Conservation (phyloP, 768 basidiomycete species). For the Tulasnella sp. region DNA sequence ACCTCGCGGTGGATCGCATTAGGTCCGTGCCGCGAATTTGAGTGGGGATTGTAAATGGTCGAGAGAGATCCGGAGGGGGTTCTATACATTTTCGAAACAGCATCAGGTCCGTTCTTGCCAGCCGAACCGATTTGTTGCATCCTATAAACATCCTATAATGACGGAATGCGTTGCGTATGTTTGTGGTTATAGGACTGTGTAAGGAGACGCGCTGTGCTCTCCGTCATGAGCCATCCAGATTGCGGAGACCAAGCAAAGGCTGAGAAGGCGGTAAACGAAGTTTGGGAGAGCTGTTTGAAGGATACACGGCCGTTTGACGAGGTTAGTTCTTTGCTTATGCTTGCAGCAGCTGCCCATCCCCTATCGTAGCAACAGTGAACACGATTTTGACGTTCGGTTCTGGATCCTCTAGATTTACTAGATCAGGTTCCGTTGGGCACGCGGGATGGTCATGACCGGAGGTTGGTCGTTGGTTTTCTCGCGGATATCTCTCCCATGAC, state of each 20-base stretch:
- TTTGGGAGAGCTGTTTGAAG: slow-evolving; percentile 91
- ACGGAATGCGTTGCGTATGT: slow-evolving; percentile 1
- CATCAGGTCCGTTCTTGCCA: slow-evolving; percentile 71
- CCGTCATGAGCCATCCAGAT: slow-evolving; percentile 67
- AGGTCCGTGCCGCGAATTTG: slow-evolving; percentile 93
- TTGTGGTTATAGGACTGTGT: slow-evolving; percentile 93
- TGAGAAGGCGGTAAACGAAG: slow-evolving; percentile 86
- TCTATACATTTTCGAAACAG: slow-evolving; percentile 77
- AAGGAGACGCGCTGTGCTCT: slow-evolving; percentile 71
- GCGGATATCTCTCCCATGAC: too few species aligned
- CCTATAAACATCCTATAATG: too few species aligned
- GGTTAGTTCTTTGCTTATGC: slow-evolving; percentile 41
- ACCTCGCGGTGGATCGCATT: neutral
- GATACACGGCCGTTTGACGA: slow-evolving; percentile 98
- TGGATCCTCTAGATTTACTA: too few species aligned
- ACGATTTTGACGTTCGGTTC: too few species aligned
- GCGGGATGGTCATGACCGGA: too few species aligned
- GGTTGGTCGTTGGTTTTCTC: too few species aligned
- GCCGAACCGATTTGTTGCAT: too few species aligned
- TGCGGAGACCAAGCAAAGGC: slow-evolving; percentile 62
- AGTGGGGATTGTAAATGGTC: slow-evolving; percentile 87
- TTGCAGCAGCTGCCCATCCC: too few species aligned
- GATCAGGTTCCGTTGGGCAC: too few species aligned
- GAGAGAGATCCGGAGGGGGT: slow-evolving; percentile 68
- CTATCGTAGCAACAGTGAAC: too few species aligned